A percentile compares a stretch with the other conserved stretches of the same genome.
Evolutionary conservation across 306 rosid species (phyloP).

Genomic region (Malus asiatica): DNA sequence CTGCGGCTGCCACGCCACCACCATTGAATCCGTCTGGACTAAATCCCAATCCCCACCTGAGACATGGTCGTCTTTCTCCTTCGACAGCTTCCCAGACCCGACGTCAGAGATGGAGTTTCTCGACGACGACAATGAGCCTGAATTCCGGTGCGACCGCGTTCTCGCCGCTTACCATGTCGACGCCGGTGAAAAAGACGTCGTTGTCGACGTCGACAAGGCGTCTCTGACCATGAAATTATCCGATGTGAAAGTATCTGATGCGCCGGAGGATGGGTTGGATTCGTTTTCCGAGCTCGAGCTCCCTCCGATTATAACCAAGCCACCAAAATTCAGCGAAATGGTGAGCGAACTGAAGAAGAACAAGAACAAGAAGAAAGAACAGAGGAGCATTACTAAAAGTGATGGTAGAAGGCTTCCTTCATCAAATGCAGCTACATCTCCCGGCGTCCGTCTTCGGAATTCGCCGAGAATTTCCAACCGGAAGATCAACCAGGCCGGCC

Average conservation of each 20-base stretch:
- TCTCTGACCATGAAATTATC: constrained; percentile 23
- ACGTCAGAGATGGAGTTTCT: constrained; percentile 4
- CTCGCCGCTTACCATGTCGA: constrained; percentile 32
- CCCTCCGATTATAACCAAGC: constrained; percentile 70
- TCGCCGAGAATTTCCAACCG: constrained; percentile 47
- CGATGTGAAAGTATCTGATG: constrained; percentile 2
- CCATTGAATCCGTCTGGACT: constrained; percentile 51
- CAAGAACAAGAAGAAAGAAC: constrained; percentile 23
- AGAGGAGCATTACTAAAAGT: constrained; percentile 14
- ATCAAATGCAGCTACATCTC: constrained; percentile 29
- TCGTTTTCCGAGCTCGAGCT: constrained; percentile 44
- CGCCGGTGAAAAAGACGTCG: constrained; percentile 36
- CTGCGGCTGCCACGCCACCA: constrained; percentile 37
- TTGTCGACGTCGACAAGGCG: constrained; percentile 48
- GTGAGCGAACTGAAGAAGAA: constrained; percentile 26
- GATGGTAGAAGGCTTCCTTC: constrained; percentile 33
- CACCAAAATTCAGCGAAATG: constrained; percentile 26
- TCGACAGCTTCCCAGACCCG: constrained; percentile 34
- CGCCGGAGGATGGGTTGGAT: constrained; percentile 27
- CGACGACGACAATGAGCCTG: constrained; percentile 27
- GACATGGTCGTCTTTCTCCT: constrained; percentile 19
- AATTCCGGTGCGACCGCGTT: constrained; percentile 66
- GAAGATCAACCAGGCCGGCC: constrained; percentile 19
- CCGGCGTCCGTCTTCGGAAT: constrained; percentile 56
- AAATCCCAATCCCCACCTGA: constrained; percentile 43